Conservation (phyloP, 106 monocot genomes). For the Dendrobium chrysotoxum region DNA sequence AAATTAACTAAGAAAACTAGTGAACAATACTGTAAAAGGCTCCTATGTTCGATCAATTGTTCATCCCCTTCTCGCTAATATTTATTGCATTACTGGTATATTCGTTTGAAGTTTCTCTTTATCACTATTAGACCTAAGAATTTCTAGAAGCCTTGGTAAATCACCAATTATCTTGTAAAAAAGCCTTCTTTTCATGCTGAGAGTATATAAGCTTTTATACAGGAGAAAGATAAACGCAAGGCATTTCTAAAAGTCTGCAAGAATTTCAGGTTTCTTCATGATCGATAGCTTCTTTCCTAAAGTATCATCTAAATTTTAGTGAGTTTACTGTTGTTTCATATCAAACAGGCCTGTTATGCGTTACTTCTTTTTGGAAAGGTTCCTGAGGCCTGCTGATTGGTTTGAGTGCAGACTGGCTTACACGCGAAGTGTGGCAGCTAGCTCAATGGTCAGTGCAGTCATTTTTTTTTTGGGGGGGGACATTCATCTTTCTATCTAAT, state of each 20-base stretch:
- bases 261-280: constrained; percentile 63
- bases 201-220: neutral
- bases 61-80: too few species aligned
- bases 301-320: neutral
- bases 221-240: constrained; percentile 89
- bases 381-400: constrained; percentile 88
- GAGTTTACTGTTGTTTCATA: constrained; percentile 7
- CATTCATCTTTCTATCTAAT: neutral
- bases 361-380: constrained; percentile 90
- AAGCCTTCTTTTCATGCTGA: neutral
- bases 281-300: neutral
- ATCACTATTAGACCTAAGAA: neutral
- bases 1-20: neutral
- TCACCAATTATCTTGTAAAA: neutral
- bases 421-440: constrained; percentile 91
- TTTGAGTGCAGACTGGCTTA: constrained; percentile 79
- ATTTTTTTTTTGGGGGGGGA: neutral
- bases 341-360: constrained; percentile 91
- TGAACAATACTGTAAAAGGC: neutral
- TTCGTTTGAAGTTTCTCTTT: neutral
- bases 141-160: neutral
- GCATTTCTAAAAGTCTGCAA: constrained; percentile 81
- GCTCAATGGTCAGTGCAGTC: constrained; percentile 70
- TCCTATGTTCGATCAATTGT: neutral
- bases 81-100: neutral